Conservation (phyloP, 371 early-diverging fungal species). For the Syncephalastrum sp. region DNA sequence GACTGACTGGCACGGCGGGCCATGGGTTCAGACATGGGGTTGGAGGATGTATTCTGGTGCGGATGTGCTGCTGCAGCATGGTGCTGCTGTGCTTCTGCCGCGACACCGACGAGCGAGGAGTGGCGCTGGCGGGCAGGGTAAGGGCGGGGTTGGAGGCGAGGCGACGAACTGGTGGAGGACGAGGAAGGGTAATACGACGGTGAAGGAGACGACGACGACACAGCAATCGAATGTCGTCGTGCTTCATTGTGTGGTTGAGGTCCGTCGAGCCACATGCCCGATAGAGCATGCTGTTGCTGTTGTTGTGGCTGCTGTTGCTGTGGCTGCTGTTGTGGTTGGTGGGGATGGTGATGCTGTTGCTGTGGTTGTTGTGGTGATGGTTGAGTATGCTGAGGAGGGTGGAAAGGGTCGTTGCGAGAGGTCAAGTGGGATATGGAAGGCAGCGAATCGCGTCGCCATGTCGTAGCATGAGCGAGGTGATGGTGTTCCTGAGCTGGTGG, state of each 20-base stretch:
- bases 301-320: conserved; percentile 8
- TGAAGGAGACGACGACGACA: conserved; percentile 9
- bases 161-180: conserved; percentile 7
- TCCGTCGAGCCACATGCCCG: conserved; percentile 18
- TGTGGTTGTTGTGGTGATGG: neutral
- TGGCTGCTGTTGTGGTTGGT: conserved; percentile 3
- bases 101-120: neutral
- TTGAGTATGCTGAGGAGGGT: conserved; percentile 1
- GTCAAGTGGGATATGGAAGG: conserved; percentile 40
- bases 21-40: neutral
- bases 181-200: conserved; percentile 12
- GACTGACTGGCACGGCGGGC: conserved; percentile 10
- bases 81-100: conserved; percentile 1
- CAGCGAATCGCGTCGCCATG: conserved; percentile 38
- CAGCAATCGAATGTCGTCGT: conserved; percentile 23
- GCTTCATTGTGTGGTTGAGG: conserved; percentile 4
- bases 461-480: conserved; percentile 2
- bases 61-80: neutral
- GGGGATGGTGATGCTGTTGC: conserved; percentile 4
- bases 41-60: conserved; percentile 1
- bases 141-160: conserved; percentile 5
- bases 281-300: conserved; percentile 5
- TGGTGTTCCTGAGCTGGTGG: conserved; percentile 10
- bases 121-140: conserved; percentile 11
- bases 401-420: neutral